A percentile compares a stretch with the other conserved stretches of the same genome.
Evolutionary conservation across 768 basidiomycete genomes (phyloP).

Genomic region (Lactarius psammicola): DNA sequence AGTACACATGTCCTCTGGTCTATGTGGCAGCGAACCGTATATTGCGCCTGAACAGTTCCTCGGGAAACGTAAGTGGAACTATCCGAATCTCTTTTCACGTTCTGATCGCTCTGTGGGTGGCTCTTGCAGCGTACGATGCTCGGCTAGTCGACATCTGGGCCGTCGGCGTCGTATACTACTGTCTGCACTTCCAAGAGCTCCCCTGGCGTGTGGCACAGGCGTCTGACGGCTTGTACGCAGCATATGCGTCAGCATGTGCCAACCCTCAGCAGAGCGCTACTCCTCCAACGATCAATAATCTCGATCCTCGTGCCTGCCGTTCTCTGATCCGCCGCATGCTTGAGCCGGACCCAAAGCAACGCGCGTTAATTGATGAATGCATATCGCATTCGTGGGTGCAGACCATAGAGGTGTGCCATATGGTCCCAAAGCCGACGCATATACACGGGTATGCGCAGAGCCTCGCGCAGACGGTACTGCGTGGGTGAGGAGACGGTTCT

Average conservation of each 20-base stretch:
- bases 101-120: slow-evolving; percentile 35
- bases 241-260: slow-evolving; percentile 63
- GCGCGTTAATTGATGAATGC: slow-evolving; percentile 77
- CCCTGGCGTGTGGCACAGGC: slow-evolving; percentile 95
- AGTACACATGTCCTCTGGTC: slow-evolving; percentile 93
- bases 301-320: slow-evolving; percentile 83
- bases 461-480: slow-evolving; percentile 15
- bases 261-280: slow-evolving; percentile 44
- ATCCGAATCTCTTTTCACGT: slow-evolving; percentile 38
- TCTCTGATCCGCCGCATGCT: slow-evolving; percentile 88
- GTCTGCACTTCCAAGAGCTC: slow-evolving; percentile 95
- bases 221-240: slow-evolving; percentile 74
- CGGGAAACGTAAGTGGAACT: slow-evolving; percentile 80
- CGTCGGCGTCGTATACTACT: slow-evolving; percentile 96
- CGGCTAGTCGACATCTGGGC: slow-evolving; percentile 98
- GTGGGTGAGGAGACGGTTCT: slow-evolving; percentile 12
- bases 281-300: slow-evolving; percentile 78
- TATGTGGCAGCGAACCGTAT: slow-evolving; percentile 98
- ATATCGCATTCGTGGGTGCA: slow-evolving; percentile 76
- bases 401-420: slow-evolving; percentile 79
- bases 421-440: slow-evolving; percentile 60
- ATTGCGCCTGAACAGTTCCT: slow-evolving; percentile 98
- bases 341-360: slow-evolving; percentile 83
- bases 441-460: slow-evolving; percentile 51
- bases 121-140: slow-evolving; percentile 83